Evolutionary conservation across 2,329 filamentous ascomycete genomes (phyloP), one percentile per base, ranked within the genome.

Genomic region (Scedosporium aurantiacum): DNA sequence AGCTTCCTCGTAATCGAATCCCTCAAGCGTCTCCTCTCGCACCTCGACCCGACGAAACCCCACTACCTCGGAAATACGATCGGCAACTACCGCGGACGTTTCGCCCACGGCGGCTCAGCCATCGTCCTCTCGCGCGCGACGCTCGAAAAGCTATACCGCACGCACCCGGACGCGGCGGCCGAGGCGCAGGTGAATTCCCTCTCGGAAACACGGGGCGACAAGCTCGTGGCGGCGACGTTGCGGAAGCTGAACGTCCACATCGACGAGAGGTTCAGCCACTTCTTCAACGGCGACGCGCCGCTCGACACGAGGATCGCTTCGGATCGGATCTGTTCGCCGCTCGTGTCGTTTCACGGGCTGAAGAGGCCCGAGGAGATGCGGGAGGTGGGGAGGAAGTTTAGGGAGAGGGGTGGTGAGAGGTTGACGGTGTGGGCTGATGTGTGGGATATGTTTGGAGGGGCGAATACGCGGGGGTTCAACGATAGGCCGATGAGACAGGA

Each of bases 31-130:
- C 69, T 84, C 12, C 72, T 84, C 14, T 73, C 74, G 18, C 79
- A 81, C 61, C 69, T 84, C 62, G 73, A 83, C 68, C 73, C 76
- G 1, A 65, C 71, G 5, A 69, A 72, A 59, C 75, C 78, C 14
- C 73, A 79, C 50, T 83, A 83, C 66, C 67, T 84, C 23, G 82
- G 82, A 43, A 84, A 84, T 62, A 78, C 80, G 2, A 78, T 84
- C 14, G 82, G 82, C 57, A 80, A 82, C 67, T 84, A 78, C 70
- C 78, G 76, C 63, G 76, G 73, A 2, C 75, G 81, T 41, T 84
- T 84, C 63, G 81, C 79, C 2, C 81, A 84, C 63, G 81, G 82
- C 43, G 81, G 81, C 3, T 83, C 81, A 18, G 79, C 75, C 28
- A 73, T 83, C 32, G 67, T 83, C 23, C 71, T 84, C 10, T 84